Percentiles rank a stretch among this genome's conserved stretches.
phyloP scores from a whole-genome alignment of 352 stramenopile species.

The Phytophthora capsici region DNA sequence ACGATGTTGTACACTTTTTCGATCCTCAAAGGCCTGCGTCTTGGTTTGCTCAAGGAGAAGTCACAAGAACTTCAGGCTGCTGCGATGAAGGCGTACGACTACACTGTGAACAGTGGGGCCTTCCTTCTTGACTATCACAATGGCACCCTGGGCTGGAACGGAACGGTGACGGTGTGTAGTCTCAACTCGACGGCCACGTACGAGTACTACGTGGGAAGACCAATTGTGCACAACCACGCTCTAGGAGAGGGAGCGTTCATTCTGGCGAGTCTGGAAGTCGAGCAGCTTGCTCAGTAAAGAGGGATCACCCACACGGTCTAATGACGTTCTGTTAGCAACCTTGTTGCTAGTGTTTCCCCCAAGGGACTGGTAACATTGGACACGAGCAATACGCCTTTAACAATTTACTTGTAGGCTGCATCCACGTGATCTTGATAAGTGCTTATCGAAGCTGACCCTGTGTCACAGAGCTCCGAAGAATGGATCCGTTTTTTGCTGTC shows the following conservation, averaged over 20 bases:
- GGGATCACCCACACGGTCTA: no score
- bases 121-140: constrained; percentile 31
- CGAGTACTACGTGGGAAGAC: constrained; percentile 35
- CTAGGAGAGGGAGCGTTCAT: constrained; percentile 33
- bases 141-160: constrained; percentile 31
- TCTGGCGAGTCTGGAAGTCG: constrained; percentile 30
- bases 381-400: no score
- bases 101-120: constrained; percentile 24
- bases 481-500: not conserved
- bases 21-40: constrained; percentile 36
- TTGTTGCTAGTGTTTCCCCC: no score
- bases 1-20: constrained; percentile 42
- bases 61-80: constrained; percentile 1
- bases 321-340: no score
- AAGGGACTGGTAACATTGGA: no score
- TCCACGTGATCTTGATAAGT: no score
- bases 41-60: constrained; percentile 34
- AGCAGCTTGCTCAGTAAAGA: constrained; percentile 24
- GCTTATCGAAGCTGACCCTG: no score
- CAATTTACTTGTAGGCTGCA: no score
- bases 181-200: constrained; percentile 38
- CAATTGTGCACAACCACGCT: constrained; percentile 30
- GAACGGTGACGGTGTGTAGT: constrained; percentile 34
- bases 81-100: constrained; percentile 29
- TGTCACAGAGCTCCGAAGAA: not conserved